Conservation (phyloP, 495 filamentous ascomycete species). For the Arthonia radiata region DNA sequence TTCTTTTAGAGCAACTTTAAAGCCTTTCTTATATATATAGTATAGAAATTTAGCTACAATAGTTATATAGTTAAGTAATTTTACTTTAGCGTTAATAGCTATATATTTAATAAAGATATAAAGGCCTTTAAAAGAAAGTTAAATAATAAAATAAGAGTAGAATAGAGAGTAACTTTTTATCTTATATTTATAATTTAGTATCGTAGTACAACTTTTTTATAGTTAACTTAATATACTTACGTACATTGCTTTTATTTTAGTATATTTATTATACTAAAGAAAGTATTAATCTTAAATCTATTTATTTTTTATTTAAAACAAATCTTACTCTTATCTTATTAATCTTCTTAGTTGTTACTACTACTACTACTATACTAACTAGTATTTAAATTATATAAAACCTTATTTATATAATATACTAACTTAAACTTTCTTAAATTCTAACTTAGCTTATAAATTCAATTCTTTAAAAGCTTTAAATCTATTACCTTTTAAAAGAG, state of each 20-base stretch:
- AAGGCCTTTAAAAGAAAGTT: neutral
- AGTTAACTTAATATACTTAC: neutral
- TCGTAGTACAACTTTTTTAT: neutral
- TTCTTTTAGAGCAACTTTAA: neutral
- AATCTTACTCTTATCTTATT: neutral
- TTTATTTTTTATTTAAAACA: conserved; percentile 1
- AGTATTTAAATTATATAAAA: neutral
- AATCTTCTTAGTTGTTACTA: neutral
- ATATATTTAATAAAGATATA: neutral
- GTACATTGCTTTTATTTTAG: neutral
- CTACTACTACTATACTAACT: neutral
- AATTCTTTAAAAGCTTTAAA: neutral
- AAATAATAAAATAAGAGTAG: neutral
- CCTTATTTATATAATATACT: neutral
- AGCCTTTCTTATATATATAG: neutral
- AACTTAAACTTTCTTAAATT: neutral
- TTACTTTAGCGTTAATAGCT: neutral
- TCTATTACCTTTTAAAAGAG: neutral
- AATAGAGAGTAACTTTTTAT: neutral
- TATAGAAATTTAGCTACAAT: neutral
- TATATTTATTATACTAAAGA: neutral
- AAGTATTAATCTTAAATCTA: neutral
- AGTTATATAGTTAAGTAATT: neutral
- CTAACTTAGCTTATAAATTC: neutral
- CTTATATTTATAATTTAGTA: conserved; percentile 1